Percentiles rank a stretch among this genome's conserved stretches.
Evolutionary conservation across 2,329 filamentous ascomycete species (phyloP).

Genomic region (Trichoderma sp.): DNA sequence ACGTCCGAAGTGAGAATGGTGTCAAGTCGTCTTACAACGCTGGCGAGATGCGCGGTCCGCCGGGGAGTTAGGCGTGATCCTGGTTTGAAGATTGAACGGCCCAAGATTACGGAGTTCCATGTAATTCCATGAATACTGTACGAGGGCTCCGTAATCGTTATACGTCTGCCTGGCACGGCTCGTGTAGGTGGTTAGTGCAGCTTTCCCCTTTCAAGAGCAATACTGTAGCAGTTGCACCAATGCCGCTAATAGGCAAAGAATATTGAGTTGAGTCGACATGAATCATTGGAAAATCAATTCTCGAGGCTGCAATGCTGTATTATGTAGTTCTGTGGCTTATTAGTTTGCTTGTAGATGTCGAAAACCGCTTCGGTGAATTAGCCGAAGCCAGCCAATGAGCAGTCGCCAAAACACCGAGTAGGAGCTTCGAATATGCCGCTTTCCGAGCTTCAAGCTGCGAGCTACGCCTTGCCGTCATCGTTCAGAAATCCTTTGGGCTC

Average conservation of each 20-base stretch:
- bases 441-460: neutral
- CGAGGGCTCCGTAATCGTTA: neutral
- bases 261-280: neutral
- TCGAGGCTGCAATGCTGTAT: neutral
- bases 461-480: neutral
- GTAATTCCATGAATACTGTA: neutral
- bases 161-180: neutral
- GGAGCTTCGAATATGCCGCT: neutral
- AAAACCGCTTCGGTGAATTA: conserved; percentile 3
- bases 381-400: neutral
- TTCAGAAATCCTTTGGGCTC: neutral
- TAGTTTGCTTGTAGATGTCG: neutral
- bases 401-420: neutral
- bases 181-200: neutral
- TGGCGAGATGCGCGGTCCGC: neutral
- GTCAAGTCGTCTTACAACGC: neutral
- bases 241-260: neutral
- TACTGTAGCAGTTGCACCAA: neutral
- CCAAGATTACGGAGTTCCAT: neutral
- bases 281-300: neutral
- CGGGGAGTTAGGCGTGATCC: neutral
- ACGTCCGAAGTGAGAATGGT: neutral
- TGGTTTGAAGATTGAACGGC: neutral
- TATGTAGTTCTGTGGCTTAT: neutral
- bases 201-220: neutral